phyloP scores from a whole-genome alignment of 2,329 filamentous ascomycete genomes.

The Microdochium nivale region DNA sequence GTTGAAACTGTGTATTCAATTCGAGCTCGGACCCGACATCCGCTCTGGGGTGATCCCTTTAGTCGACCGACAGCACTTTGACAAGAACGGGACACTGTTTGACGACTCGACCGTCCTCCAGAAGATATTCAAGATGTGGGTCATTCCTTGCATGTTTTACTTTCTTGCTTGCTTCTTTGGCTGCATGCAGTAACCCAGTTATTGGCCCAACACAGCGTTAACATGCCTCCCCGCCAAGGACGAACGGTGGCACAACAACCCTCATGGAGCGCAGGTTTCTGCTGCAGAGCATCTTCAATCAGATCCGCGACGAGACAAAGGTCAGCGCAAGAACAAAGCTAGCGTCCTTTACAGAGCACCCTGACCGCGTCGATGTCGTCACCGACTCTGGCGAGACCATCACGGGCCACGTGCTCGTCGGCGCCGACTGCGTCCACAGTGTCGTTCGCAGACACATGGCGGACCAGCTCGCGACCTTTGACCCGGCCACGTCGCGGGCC shows the following conservation, averaged over 20 bases:
- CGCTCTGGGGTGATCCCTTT: constrained; percentile 5
- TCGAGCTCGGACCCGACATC: constrained; percentile 6
- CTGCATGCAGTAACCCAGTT: no score
- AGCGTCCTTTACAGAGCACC: constrained; percentile 4
- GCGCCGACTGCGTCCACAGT: constrained; percentile 9
- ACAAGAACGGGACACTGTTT: constrained; percentile 4
- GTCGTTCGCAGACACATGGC: constrained; percentile 6
- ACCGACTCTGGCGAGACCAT: constrained; percentile 6
- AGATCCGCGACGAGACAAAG: constrained; percentile 8
- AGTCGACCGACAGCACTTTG: constrained; percentile 4
- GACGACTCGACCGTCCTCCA: constrained; percentile 5
- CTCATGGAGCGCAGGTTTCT: constrained; percentile 9
- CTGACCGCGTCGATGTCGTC: constrained; percentile 5
- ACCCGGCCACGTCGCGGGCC: constrained; percentile 3
- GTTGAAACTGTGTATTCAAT: no score
- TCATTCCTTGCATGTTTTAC: no score
- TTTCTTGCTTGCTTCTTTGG: no score
- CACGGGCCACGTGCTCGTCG: constrained; percentile 8
- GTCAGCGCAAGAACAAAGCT: constrained; percentile 4
- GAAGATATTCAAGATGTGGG: background rate
- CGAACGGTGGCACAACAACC: background rate
- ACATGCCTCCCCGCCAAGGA: constrained; percentile 4
- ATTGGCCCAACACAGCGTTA: no score
- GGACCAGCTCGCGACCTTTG: background rate
- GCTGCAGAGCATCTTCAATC: constrained; percentile 5